phyloP scores from a whole-genome alignment of 768 basidiomycete species.

The Austroboletus festivus region DNA sequence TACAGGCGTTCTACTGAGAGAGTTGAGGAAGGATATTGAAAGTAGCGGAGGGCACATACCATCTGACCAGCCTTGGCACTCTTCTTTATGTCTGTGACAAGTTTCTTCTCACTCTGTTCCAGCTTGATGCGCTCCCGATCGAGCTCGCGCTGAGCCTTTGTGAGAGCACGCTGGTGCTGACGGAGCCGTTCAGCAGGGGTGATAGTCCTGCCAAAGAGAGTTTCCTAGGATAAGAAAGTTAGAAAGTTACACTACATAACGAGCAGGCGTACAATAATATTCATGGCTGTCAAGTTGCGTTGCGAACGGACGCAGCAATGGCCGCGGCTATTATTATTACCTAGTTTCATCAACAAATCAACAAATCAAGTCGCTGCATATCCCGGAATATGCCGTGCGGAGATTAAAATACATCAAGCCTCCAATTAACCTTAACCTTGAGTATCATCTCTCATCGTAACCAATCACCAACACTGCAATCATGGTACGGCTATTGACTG shows the following conservation, averaged over 20 bases:
- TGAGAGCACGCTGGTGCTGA: slow-evolving; percentile 93
- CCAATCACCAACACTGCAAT: slow-evolving; percentile 13
- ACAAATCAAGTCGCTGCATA: neutral
- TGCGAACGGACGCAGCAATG: slow-evolving; percentile 13
- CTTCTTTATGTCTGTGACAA: slow-evolving; percentile 93
- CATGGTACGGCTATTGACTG: slow-evolving; percentile 15
- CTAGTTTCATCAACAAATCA: too few species aligned
- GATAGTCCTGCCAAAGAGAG: slow-evolving; percentile 89
- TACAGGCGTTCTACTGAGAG: slow-evolving; percentile 82
- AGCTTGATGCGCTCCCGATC: slow-evolving; percentile 94
- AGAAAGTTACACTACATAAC: slow-evolving; percentile 4
- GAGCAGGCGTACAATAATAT: slow-evolving; percentile 58
- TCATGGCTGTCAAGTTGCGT: slow-evolving; percentile 57
- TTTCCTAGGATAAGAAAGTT: slow-evolving; percentile 63
- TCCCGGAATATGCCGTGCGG: slow-evolving; percentile 18
- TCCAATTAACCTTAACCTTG: slow-evolving; percentile 26
- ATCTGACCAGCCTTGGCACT: slow-evolving; percentile 94
- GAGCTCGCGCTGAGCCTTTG: slow-evolving; percentile 96
- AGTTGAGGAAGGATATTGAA: slow-evolving; percentile 14
- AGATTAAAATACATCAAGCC: slow-evolving; percentile 14
- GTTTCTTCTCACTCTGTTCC: slow-evolving; percentile 96
- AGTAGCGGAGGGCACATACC: slow-evolving; percentile 42
- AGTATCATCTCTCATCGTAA: slow-evolving; percentile 10
- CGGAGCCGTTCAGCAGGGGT: slow-evolving; percentile 96
- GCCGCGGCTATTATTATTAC: slow-evolving; percentile 11